A percentile compares a stretch with the other conserved stretches of the same genome.
phyloP scores from a whole-genome alignment of 2,329 filamentous ascomycete species.

The Paracoccidioides brasiliensis region DNA sequence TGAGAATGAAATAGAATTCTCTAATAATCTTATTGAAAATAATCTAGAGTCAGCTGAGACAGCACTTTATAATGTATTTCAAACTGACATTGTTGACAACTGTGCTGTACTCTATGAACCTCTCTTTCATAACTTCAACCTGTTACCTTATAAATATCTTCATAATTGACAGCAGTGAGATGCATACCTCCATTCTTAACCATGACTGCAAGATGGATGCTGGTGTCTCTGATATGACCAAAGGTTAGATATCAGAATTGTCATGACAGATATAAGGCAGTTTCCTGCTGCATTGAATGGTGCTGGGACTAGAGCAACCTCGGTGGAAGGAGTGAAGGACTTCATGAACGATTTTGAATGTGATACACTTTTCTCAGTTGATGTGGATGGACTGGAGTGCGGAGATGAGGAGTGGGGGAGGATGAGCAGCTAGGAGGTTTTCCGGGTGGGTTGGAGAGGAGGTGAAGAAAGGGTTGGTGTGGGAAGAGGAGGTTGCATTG shows the following conservation, averaged over 20 bases:
- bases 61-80: conserved; percentile 20
- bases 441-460: conserved; percentile 32
- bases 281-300: conserved; percentile 2
- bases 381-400: conserved; percentile 19
- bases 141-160: conserved; percentile 49
- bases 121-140: conserved; percentile 5
- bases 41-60: conserved; percentile 48
- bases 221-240: neutral
- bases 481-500: conserved; percentile 37
- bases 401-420: conserved; percentile 20
- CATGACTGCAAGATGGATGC: conserved; percentile 4
- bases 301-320: neutral
- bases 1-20: conserved; percentile 7
- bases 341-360: conserved; percentile 28
- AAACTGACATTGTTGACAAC: neutral
- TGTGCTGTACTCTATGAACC: neutral
- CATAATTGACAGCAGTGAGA: conserved; percentile 79
- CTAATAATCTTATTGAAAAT: conserved; percentile 38
- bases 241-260: conserved; percentile 19
- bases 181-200: conserved; percentile 60
- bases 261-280: conserved; percentile 30
- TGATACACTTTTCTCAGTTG: conserved; percentile 37
- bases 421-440: conserved; percentile 22
- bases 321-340: conserved; percentile 5
- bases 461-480: conserved; percentile 31